These are phyloP conservation scores for Phytophthora palmivora DNA, from an alignment of 352 stramenopile genomes.

Conservation along the genomic window DNA sequence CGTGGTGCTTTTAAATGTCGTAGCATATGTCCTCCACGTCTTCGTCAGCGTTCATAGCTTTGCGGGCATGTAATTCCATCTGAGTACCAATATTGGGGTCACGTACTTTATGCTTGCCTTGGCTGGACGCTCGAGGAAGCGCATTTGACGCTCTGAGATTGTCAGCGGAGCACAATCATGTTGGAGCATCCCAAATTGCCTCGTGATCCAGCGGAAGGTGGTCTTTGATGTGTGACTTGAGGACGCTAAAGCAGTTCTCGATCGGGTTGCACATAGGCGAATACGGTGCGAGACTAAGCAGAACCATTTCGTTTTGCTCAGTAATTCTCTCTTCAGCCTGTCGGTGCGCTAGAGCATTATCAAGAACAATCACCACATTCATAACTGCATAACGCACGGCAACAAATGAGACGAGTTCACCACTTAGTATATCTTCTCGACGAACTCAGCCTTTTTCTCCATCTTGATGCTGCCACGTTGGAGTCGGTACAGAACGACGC, in stretches of 20 bases:
- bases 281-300: background rate
- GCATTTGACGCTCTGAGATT: too few relatives aligned
- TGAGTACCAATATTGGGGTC: too few relatives aligned
- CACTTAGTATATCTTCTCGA: background rate
- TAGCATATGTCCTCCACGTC: too few relatives aligned
- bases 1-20: too few relatives aligned
- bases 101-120: too few relatives aligned
- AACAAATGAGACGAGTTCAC: background rate
- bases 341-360: too few relatives aligned
- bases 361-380: too few relatives aligned
- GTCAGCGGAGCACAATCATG: too few relatives aligned
- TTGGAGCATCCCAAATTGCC: background rate
- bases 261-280: conserved; percentile 3
- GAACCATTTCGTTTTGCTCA: background rate
- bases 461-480: too few relatives aligned
- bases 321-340: background rate
- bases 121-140: background rate
- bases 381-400: background rate
- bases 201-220: background rate
- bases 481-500: background rate
- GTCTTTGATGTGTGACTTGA: background rate
- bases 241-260: background rate
- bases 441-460: background rate
- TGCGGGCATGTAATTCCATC: too few relatives aligned
- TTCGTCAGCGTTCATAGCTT: too few relatives aligned